Conservation (phyloP, 1,284 basidiomycete species). For the Sporisorium sorghi region DNA sequence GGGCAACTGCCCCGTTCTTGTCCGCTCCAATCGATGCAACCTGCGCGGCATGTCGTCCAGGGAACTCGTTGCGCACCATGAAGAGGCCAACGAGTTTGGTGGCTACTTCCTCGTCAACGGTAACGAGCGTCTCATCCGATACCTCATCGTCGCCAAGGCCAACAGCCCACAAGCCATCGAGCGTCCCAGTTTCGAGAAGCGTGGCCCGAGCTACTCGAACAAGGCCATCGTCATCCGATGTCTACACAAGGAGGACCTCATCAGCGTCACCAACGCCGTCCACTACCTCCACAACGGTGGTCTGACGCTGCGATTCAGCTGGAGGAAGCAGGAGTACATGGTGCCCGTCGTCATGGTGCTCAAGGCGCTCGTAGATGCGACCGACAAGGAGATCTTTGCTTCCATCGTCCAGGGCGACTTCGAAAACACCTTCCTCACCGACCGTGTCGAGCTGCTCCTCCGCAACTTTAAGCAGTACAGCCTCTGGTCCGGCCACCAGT, state of each 20-base stretch:
- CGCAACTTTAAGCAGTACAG: conserved; percentile 87
- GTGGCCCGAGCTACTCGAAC: conserved; percentile 93
- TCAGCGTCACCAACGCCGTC: conserved; percentile 83
- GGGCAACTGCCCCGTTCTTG: conserved; percentile 94
- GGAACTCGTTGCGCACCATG: conserved; percentile 87
- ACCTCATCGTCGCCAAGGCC: conserved; percentile 88
- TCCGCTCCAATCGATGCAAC: conserved; percentile 96
- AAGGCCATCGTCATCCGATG: conserved; percentile 96
- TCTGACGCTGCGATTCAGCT: conserved; percentile 93
- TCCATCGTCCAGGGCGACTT: conserved; percentile 98
- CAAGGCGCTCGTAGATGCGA: conserved; percentile 89
- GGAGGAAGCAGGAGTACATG: conserved; percentile 98
- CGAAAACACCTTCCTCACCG: conserved; percentile 95
- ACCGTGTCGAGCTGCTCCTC: conserved; percentile 96
- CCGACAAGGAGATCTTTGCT: conserved; percentile 97
- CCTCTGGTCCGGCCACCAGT: conserved; percentile 89
- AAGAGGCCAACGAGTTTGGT: conserved; percentile 98
- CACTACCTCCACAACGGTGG: conserved; percentile 97
- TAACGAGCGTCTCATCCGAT: conserved; percentile 97
- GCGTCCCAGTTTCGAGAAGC: conserved; percentile 86
- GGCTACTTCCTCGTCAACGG: conserved; percentile 99
- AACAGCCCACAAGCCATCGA: conserved; percentile 89
- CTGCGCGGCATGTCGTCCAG: conserved; percentile 84
- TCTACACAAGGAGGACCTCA: conserved; percentile 73
- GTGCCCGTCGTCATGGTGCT: conserved; percentile 97